Conservation (phyloP, 192 early-diverging fungal genomes). For the Backusella luteola region DNA sequence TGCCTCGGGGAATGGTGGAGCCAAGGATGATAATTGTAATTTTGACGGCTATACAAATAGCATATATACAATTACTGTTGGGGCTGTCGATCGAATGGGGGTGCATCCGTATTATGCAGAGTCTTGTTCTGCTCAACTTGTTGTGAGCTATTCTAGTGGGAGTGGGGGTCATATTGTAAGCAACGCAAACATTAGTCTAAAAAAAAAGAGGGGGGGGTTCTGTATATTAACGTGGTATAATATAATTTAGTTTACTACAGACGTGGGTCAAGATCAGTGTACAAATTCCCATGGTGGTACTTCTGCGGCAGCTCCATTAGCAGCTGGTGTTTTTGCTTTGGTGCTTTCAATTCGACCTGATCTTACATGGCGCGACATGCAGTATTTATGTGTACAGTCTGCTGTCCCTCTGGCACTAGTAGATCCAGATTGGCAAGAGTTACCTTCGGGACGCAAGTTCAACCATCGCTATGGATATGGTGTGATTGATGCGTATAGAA, state of each 20-base stretch:
- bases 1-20: conserved; percentile 91
- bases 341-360: conserved; percentile 87
- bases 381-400: conserved; percentile 79
- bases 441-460: conserved; percentile 70
- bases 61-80: conserved; percentile 93
- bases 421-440: conserved; percentile 74
- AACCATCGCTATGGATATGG: conserved; percentile 97
- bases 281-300: conserved; percentile 87
- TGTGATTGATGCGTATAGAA: conserved; percentile 76
- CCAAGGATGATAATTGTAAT: conserved; percentile 87
- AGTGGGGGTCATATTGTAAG: conserved; percentile 72
- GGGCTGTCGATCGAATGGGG: conserved; percentile 77
- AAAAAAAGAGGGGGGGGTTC: conserved; percentile 7
- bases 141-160: conserved; percentile 86
- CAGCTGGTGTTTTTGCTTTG: conserved; percentile 86
- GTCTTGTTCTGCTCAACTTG: conserved; percentile 83
- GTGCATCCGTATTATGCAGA: conserved; percentile 86
- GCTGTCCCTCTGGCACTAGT: conserved; percentile 68
- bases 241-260: conserved; percentile 73
- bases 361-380: conserved; percentile 91
- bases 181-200: conserved; percentile 59
- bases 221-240: neutral
- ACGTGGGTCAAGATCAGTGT: conserved; percentile 73
- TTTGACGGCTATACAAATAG: conserved; percentile 96
- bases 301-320: conserved; percentile 93